phyloP scores from a whole-genome alignment of 352 stramenopile genomes.

The Phytopythium montanum region DNA sequence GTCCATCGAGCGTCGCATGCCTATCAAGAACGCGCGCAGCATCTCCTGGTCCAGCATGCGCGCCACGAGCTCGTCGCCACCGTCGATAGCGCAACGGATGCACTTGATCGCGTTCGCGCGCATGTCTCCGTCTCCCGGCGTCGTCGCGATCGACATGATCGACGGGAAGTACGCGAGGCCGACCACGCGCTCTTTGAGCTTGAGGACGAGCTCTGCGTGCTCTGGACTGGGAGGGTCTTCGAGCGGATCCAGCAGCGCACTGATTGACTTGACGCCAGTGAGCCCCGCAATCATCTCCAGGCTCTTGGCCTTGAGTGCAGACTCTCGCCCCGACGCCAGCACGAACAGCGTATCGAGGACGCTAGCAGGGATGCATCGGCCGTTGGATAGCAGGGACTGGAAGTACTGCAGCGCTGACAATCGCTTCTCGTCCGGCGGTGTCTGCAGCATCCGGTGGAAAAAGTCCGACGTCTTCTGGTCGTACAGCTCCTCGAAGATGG shows the following conservation, averaged over 20 bases:
- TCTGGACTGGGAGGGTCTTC: conserved; percentile 37
- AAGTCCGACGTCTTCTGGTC: conserved; percentile 67
- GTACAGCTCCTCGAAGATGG: conserved; percentile 61
- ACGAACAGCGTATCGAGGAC: conserved; percentile 76
- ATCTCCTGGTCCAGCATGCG: conserved; percentile 75
- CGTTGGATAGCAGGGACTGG: conserved; percentile 53
- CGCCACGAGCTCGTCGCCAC: conserved; percentile 42
- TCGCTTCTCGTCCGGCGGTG: conserved; percentile 69
- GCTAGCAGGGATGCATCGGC: conserved; percentile 39
- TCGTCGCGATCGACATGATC: conserved; percentile 58
- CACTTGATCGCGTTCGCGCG: conserved; percentile 66
- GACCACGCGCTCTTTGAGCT: conserved; percentile 61
- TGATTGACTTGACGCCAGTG: conserved; percentile 50
- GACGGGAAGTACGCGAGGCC: conserved; percentile 54
- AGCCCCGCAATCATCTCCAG: conserved; percentile 52
- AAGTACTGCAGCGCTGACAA: conserved; percentile 75
- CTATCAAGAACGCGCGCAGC: conserved; percentile 58
- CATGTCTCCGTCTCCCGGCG: conserved; percentile 35
- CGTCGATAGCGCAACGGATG: conserved; percentile 57
- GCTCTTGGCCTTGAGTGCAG: conserved; percentile 41
- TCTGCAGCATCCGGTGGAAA: conserved; percentile 74
- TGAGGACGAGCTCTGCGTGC: conserved; percentile 38
- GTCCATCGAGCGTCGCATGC: conserved; percentile 63
- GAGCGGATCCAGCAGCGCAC: conserved; percentile 36
- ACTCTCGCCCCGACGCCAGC: conserved; percentile 56